A percentile compares a stretch with the other conserved stretches of the same genome.
Conservation (phyloP, 768 basidiomycete genomes). For the Collybiopsis confluens region DNA sequence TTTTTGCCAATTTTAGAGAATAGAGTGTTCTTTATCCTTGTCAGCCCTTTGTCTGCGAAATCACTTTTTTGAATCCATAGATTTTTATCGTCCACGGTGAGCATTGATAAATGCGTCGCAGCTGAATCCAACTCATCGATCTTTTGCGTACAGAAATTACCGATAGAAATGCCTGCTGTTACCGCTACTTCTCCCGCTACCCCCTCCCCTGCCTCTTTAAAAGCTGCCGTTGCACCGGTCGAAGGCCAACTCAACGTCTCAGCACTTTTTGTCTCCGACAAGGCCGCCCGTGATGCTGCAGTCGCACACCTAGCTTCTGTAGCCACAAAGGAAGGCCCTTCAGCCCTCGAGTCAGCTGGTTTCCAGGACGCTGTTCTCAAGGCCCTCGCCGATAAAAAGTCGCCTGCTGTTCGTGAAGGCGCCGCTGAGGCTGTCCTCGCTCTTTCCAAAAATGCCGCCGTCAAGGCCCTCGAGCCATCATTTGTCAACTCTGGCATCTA, state of each 20-base stretch:
- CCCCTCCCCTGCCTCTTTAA: conserved; percentile 68
- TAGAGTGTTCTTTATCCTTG: conserved; percentile 70
- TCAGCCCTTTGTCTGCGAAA: conserved; percentile 43
- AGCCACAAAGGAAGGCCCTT: conserved; percentile 81
- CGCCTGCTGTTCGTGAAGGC: conserved; percentile 84
- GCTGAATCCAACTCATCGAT: not conserved
- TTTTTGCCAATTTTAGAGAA: conserved; percentile 37
- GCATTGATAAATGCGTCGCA: too few species aligned
- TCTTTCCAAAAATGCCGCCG: conserved; percentile 65
- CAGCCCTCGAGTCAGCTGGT: conserved; percentile 63
- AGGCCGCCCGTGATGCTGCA: conserved; percentile 71
- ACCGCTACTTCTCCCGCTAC: conserved; percentile 51
- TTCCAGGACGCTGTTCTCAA: conserved; percentile 74
- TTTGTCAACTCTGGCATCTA: conserved; percentile 87
- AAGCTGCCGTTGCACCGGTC: conserved; percentile 50
- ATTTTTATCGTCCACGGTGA: conserved; percentile 40
- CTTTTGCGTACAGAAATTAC: conserved; percentile 30
- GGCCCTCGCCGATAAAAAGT: conserved; percentile 94
- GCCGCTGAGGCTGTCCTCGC: conserved; percentile 69
- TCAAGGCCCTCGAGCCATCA: conserved; percentile 82
- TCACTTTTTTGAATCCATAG: conserved; percentile 30
- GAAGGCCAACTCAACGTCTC: conserved; percentile 67
- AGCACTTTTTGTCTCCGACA: conserved; percentile 81
- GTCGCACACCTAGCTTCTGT: conserved; percentile 65
- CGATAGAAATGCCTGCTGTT: conserved; percentile 74